Percentiles rank a stretch among this genome's conserved stretches.
Conservation (phyloP, 2,329 filamentous ascomycete genomes). For the Lachnellula arida region DNA sequence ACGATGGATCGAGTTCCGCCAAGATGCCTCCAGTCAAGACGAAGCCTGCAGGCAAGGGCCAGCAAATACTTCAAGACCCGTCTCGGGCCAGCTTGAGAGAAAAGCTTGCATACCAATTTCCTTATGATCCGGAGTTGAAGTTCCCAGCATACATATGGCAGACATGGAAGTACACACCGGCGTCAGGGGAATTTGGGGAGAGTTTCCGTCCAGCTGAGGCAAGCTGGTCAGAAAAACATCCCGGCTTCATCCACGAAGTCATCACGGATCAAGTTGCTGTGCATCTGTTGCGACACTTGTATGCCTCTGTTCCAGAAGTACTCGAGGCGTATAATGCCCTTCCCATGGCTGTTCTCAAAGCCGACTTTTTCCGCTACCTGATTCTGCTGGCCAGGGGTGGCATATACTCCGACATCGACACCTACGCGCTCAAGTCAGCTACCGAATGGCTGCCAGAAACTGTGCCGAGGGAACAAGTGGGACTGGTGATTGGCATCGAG, state of each 20-base stretch:
- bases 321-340: constrained; percentile 70
- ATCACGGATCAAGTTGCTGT: constrained; percentile 86
- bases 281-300: constrained; percentile 79
- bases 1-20: constrained; percentile 9
- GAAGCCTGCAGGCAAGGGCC: constrained; percentile 15
- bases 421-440: constrained; percentile 75
- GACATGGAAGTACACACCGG: constrained; percentile 89
- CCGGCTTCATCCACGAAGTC: constrained; percentile 91
- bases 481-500: constrained; percentile 90
- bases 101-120: constrained; percentile 90
- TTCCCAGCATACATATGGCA: constrained; percentile 99
- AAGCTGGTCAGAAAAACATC: constrained; percentile 83
- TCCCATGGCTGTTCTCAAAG: constrained; percentile 70
- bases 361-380: constrained; percentile 67
- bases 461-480: constrained; percentile 72
- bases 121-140: constrained; percentile 81
- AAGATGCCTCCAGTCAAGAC: constrained; percentile 3
- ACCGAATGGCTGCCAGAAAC: constrained; percentile 79
- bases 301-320: constrained; percentile 75
- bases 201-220: constrained; percentile 78
- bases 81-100: constrained; percentile 66
- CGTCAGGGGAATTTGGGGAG: constrained; percentile 68
- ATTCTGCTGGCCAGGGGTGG: constrained; percentile 72
- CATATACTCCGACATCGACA: constrained; percentile 92
- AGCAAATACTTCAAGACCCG: constrained; percentile 46